A percentile compares a stretch with the other conserved stretches of the same genome.
Conservation (phyloP, 306 rosid genomes). For the Vachellia pachyceras region DNA sequence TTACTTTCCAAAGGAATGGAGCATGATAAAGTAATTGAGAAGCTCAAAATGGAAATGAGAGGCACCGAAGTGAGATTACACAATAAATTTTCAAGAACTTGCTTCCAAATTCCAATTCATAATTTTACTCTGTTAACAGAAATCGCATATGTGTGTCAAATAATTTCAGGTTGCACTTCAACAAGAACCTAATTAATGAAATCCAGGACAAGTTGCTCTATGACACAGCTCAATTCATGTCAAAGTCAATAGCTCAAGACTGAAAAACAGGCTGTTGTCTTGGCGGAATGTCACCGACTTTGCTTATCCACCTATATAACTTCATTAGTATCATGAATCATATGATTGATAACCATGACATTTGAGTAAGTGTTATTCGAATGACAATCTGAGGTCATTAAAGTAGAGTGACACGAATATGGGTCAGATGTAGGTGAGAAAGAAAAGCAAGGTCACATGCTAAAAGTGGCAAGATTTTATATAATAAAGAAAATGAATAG, state of each 20-base stretch:
- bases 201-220: background rate
- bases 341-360: constrained; percentile 13
- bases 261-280: constrained; percentile 13
- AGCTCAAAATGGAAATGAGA: constrained; percentile 11
- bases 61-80: background rate
- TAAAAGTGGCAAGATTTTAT: no score
- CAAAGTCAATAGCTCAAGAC: background rate
- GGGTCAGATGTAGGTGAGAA: no score
- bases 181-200: constrained; percentile 27
- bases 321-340: constrained; percentile 6
- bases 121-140: constrained; percentile 7
- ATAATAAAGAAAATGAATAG: no score
- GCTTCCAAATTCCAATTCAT: background rate
- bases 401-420: no score
- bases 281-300: constrained; percentile 18
- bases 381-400: background rate
- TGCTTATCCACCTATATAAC: constrained; percentile 26
- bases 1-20: constrained; percentile 29
- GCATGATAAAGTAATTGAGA: constrained; percentile 20
- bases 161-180: constrained; percentile 5
- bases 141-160: constrained; percentile 13
- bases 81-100: constrained; percentile 4
- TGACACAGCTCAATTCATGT: constrained; percentile 18
- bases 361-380: constrained; percentile 16
- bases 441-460: no score